Base-by-base conservation (phyloP, 257 asterid species). In the Solanum ossicruentum region DNA sequence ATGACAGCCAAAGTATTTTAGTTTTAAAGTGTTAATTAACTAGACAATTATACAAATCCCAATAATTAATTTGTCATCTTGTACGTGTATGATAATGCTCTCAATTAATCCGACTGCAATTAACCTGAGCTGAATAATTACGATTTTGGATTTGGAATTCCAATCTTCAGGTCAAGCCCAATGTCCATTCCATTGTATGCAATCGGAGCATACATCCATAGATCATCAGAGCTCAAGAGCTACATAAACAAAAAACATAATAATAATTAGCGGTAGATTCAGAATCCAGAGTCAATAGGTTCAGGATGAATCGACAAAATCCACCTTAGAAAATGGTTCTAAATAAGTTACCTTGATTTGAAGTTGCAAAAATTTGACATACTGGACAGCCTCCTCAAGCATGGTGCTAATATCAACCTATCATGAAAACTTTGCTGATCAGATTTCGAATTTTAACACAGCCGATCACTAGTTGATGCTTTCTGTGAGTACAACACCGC, bases 181-280 rank as follows among this genome's bases (percentile, higher is more conserved):
- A 93, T 88, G 86, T 94, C 97, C 91, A 94, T 92, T 86, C 98
- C 98, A 65, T 93, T 94, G 91, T 94, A 92, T 61, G 96, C 97
- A 60, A 94, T 91, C 3, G 99, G 99, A 51, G 99, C 95, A 91
- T 92, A 95, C 99, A 95, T 95, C 99, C 99, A 95, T 85, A 72
- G 28, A 28, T 95, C 97, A 88, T 95, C 98, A 8, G 99, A 93
- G 88, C 99, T 93, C 84, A 95, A 89, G 41, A 95, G 88, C 99
- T 95, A 94, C 88, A 85, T 20, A 58, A 55, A 45, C 18, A 80
- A 10, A 41, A 47, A 73, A 73, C 3, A 77, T 15, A 16, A 0
- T 41, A 71, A 5, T 0, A 71, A 4, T 20, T 43, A 71, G 55
- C 17, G 3, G 7, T 12, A 10, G n/a, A 77, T 47, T 13, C 13